phyloP scores from a whole-genome alignment of 345 rosid species.

The Stellera chamaejasme region DNA sequence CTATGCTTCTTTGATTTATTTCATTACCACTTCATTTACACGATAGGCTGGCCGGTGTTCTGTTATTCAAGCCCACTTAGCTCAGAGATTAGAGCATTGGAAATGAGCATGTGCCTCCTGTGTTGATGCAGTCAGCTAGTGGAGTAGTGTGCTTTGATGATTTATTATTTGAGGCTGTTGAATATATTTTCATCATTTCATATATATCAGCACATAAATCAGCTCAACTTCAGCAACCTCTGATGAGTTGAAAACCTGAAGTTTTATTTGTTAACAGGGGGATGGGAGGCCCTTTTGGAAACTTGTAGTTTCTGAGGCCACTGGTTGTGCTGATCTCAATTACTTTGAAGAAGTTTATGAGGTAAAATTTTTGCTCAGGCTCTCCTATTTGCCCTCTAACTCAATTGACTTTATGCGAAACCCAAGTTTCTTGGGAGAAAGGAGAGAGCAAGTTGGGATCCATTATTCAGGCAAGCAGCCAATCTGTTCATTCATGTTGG shows the following conservation, averaged over 20 bases:
- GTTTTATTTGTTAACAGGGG: slow-evolving; percentile 38
- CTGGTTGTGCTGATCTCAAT: slow-evolving; percentile 57
- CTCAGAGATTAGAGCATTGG: neutral
- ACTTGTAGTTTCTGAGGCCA: slow-evolving; percentile 73
- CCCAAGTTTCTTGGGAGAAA: neutral
- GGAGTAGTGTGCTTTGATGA: no score
- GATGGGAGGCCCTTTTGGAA: slow-evolving; percentile 91
- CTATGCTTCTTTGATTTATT: no score
- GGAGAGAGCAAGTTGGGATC: neutral
- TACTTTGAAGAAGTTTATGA: slow-evolving; percentile 85
- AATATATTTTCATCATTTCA: no score
- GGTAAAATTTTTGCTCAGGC: slow-evolving; percentile 27
- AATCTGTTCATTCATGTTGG: slow-evolving; percentile 4
- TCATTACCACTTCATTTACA: no score
- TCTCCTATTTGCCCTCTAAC: neutral
- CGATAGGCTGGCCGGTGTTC: neutral
- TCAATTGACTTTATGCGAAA: neutral
- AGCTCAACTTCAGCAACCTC: no score
- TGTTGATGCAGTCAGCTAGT: no score
- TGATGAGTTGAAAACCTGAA: neutral
- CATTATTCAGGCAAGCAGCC: neutral
- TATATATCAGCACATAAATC: no score
- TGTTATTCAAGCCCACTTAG: neutral
- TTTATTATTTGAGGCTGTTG: neutral
- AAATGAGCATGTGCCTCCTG: neutral